Evolutionary conservation across 768 basidiomycete species (phyloP), one percentile per base, ranked within the genome.

Genomic region (Suillus hirtellus): DNA sequence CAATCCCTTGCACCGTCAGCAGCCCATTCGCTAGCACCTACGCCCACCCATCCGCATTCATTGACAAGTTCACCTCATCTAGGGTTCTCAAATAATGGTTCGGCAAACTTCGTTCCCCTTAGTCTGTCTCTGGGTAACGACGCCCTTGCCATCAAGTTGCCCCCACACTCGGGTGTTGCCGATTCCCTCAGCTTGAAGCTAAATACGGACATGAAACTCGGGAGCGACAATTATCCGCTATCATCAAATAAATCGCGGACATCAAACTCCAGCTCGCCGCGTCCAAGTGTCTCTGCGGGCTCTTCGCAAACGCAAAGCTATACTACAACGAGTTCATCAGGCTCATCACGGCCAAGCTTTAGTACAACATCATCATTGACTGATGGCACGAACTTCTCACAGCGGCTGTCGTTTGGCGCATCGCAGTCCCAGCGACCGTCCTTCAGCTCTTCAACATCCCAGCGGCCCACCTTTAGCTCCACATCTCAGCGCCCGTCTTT

Each of bases 271-370:
- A 68, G 74, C 42, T 74, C 73, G 17, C 67, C 66, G 1, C 64
- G 60, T 50, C 72, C 71, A 34, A 76, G 62, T 34, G 17, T 74
- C 31, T 75, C 75, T 42, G 68, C 69, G 0, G 64, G 63, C 17
- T 76, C 73, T 31, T 74, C 75, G 43, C 73, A 74, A n/a, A 42
- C 70, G 5, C 68, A 71, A 10, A 73, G 60, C 42, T 71, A 75
- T 47, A 21, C 60, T 52, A 55, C 35, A 38, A 42, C 35, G 44
- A 66, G 65, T 46, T 67, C 75, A 2, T 61, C 64, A 24, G 69
- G 71, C 7, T 71, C 70, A 17, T 75, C 69, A 46, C 64, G 64
- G 35, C 63, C 64, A 24, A 75, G 68, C 62, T 49, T 73, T n/a
- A 64, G 64, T 34, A 46, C 67, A 8, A 17, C 60, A 19, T 65